Evolutionary conservation across 768 basidiomycete species (phyloP).

Genomic region (Leccinum uliginosum): DNA sequence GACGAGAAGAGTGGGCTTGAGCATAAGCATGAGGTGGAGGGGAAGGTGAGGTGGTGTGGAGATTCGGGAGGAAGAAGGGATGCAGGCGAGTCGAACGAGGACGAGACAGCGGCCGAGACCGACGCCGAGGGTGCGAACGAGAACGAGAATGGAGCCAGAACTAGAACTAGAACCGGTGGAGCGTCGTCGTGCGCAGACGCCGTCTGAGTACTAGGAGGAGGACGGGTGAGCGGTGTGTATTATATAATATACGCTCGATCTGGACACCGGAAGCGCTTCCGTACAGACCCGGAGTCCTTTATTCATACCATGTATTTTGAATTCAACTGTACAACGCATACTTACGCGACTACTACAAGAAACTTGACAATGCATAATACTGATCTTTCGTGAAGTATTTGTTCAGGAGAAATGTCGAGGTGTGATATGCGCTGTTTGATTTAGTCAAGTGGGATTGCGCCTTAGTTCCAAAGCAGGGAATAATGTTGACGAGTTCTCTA

Average conservation of each 20-base stretch:
- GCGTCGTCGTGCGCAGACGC: conserved; percentile 17
- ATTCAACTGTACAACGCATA: too few species aligned
- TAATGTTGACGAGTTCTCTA: not conserved
- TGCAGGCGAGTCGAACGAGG: not conserved
- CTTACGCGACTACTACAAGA: not conserved
- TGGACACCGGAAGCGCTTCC: too few species aligned
- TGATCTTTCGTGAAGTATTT: not conserved
- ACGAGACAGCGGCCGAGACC: not conserved
- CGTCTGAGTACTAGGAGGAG: conserved; percentile 10
- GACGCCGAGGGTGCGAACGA: conserved; percentile 12
- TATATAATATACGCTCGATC: too few species aligned
- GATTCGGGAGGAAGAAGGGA: conserved; percentile 20
- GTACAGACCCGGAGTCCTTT: too few species aligned
- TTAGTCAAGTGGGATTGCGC: not conserved
- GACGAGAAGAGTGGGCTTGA: conserved; percentile 30
- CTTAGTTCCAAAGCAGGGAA: not conserved
- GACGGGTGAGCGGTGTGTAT: conserved; percentile 9
- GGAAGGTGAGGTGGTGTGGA: not conserved
- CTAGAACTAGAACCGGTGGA: conserved; percentile 12
- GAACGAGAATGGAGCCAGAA: conserved; percentile 2
- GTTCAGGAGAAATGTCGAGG: not conserved
- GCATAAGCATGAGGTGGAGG: not conserved
- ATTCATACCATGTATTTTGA: too few species aligned
- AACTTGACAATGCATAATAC: not conserved
- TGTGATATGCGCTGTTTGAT: not conserved